These are phyloP conservation scores for Metarhizium rileyi DNA, from an alignment of 2,329 filamentous ascomycete species.

Conservation along the genomic window DNA sequence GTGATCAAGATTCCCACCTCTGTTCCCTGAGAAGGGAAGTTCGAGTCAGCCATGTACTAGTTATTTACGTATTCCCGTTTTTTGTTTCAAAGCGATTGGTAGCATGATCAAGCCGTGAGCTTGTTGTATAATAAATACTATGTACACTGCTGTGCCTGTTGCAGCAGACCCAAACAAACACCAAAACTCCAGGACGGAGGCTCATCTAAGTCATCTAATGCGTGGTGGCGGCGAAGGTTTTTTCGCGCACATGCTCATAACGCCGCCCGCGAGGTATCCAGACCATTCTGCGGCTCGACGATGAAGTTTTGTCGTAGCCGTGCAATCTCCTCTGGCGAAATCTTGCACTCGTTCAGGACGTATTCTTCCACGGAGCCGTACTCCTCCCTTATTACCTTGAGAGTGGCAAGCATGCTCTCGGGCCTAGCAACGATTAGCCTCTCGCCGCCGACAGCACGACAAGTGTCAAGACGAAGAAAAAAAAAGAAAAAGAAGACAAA, in stretches of 20 bases:
- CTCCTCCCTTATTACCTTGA: slow-evolving; percentile 44
- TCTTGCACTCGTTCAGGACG: slow-evolving; percentile 45
- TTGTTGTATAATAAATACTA: slow-evolving; percentile 6
- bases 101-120: not conserved
- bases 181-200: not conserved
- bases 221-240: not conserved
- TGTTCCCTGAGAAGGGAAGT: slow-evolving; percentile 35
- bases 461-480: not conserved
- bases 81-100: not conserved
- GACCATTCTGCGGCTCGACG: slow-evolving; percentile 15
- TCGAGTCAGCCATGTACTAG: not conserved
- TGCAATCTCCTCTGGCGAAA: slow-evolving; percentile 45
- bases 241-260: not conserved
- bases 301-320: slow-evolving; percentile 40
- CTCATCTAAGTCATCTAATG: not conserved
- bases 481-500: not conserved
- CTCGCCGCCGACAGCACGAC: not conserved
- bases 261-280: not conserved
- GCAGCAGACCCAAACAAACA: not conserved
- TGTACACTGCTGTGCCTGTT: slow-evolving; percentile 7
- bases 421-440: slow-evolving; percentile 21
- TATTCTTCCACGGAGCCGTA: slow-evolving; percentile 58
- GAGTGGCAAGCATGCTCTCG: slow-evolving; percentile 37
- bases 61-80: not conserved
- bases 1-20: slow-evolving; percentile 57